These are phyloP conservation scores for Populus davidiana DNA, from an alignment of 345 rosid species.

Conservation along the genomic window DNA sequence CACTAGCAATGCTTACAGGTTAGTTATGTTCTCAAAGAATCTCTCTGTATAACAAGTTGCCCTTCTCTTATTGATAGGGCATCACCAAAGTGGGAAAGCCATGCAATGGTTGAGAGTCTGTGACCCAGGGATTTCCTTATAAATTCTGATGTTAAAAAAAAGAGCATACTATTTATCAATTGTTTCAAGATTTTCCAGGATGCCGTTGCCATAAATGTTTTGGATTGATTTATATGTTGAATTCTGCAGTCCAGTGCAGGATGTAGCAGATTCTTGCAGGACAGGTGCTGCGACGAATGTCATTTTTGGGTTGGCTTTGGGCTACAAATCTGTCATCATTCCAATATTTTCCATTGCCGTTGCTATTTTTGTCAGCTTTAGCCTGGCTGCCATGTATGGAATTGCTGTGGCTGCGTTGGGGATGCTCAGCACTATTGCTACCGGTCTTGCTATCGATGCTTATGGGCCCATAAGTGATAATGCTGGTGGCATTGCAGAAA, in stretches of 20 bases:
- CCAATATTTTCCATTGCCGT: constrained; percentile 62
- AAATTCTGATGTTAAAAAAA: background rate
- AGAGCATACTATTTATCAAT: background rate
- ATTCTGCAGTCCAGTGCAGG: constrained; percentile 58
- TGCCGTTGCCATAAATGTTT: background rate
- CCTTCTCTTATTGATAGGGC: background rate
- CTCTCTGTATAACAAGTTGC: background rate
- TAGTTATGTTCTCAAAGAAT: background rate
- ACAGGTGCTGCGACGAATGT: constrained; percentile 72
- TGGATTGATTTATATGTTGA: background rate
- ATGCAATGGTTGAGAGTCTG: background rate
- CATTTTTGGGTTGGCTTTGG: constrained; percentile 64
- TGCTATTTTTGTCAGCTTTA: constrained; percentile 59
- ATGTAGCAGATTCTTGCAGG: constrained; percentile 65
- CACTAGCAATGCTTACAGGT: constrained; percentile 71
- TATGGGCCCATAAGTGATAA: constrained; percentile 71
- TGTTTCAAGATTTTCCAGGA: background rate
- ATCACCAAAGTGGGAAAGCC: background rate
- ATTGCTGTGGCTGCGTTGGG: constrained; percentile 65
- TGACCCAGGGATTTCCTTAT: background rate
- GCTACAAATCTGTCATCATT: constrained; percentile 65
- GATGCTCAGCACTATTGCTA: constrained; percentile 70
- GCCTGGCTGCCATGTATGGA: constrained; percentile 75
- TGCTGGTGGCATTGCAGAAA: constrained; percentile 68
- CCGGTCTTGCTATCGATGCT: constrained; percentile 63